Percentiles rank a stretch among this genome's conserved stretches.
Evolutionary conservation across 2,329 filamentous ascomycete genomes (phyloP).

Genomic region (Phoma herbarum): DNA sequence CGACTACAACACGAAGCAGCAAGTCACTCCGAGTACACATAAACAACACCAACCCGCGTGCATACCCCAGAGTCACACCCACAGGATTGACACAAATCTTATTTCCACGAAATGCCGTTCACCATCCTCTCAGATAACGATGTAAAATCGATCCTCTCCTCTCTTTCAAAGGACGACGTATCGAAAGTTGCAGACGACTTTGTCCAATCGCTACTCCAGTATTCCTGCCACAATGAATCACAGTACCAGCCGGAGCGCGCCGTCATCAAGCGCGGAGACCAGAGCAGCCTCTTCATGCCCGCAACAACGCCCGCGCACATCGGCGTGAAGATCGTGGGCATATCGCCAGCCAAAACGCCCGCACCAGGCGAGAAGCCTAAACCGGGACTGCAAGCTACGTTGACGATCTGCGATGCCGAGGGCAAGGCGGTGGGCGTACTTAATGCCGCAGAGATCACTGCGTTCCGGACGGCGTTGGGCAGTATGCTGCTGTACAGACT

Average conservation of each 20-base stretch:
- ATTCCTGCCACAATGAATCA: constrained; percentile 32
- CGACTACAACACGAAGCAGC: constrained; percentile 1
- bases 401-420: constrained; percentile 63
- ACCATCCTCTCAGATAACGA: constrained; percentile 30
- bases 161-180: constrained; percentile 34
- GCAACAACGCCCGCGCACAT: constrained; percentile 70
- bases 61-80: not conserved
- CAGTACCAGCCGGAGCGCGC: constrained; percentile 56
- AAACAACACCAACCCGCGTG: not conserved
- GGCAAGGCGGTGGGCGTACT: constrained; percentile 73
- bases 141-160: constrained; percentile 47
- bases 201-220: constrained; percentile 42
- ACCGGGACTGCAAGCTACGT: constrained; percentile 66
- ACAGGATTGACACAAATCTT: not conserved
- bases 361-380: constrained; percentile 31
- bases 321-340: constrained; percentile 76
- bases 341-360: constrained; percentile 55
- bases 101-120: constrained; percentile 13
- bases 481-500: constrained; percentile 66
- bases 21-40: constrained; percentile 5
- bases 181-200: constrained; percentile 6
- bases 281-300: constrained; percentile 78
- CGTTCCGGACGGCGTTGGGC: constrained; percentile 79
- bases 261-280: constrained; percentile 51
- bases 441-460: constrained; percentile 77